Evolutionary conservation across 371 early-diverging fungal genomes (phyloP), one percentile per base, ranked within the genome.

Genomic region (Basidiobolus meristosporus): DNA sequence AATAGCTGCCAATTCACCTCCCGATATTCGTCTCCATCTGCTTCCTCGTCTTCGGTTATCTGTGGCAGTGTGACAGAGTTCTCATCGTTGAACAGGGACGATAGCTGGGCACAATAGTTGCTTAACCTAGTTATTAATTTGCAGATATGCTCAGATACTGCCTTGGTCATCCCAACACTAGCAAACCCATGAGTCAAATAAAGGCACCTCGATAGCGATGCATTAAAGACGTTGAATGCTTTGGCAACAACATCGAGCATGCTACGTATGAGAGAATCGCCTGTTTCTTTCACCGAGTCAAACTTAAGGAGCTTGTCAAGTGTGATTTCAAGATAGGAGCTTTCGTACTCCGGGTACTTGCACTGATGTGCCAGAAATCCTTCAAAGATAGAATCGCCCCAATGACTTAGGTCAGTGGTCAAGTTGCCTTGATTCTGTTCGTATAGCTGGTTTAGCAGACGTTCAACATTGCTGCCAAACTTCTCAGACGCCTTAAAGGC

Each of bases 121-220:
- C 41, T 9, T 36, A 30, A 23, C 39, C 10, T 26, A 28, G 18
- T 16, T 36, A 17, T 22, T 18, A 3, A 31, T 4, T 11, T 38
- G 44, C 37, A 44, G 47, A 26, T 47, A 9, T 26, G 26, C 9
- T 26, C 9, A 26, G 26, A 26, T 9, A 26, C 26, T 26, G 26
- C 3, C 5, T 62, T 58, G 16, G 69, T 41, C 40, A 70, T 45
- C n/a, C 61, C 76, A 3, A 57, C 56, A 6, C 51, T 57, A 0
- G 68, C 77, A 43, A 66, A 70, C 1, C 77, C 82, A 40, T 61
- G 63, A 0, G 82, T 78, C 37, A 81, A 54, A 2, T 50, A 52
- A 33, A 65, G 50, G 35, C 77, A 72, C 15, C 77, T 60, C 3
- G 47, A 47, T 14, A 70, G 43, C 1, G 68, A 60, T 1, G 52